Evolutionary conservation across 371 early-diverging fungal species (phyloP).

Genomic region (Dichotomocladium elegans): DNA sequence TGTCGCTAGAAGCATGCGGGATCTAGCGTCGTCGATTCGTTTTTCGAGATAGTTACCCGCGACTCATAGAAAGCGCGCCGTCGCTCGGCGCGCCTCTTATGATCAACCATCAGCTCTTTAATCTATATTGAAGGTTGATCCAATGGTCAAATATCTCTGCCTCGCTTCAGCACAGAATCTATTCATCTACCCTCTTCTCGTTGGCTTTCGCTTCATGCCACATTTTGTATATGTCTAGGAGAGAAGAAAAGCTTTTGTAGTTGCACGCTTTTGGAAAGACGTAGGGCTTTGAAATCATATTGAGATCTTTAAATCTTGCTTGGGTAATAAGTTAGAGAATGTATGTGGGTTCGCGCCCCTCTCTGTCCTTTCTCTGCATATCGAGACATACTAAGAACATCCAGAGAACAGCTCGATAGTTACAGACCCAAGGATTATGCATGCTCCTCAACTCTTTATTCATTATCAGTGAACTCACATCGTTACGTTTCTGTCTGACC

Average conservation of each 20-base stretch:
- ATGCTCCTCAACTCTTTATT: too few relatives aligned
- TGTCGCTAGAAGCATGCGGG: neutral
- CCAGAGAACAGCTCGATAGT: neutral
- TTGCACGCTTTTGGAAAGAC: too few relatives aligned
- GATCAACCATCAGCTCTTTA: conserved; percentile 52
- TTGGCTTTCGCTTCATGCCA: conserved; percentile 32
- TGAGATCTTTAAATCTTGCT: too few relatives aligned
- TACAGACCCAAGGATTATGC: too few relatives aligned
- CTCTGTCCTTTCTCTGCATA: too few relatives aligned
- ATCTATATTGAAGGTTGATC: conserved; percentile 22
- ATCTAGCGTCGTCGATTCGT: neutral
- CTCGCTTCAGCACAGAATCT: neutral
- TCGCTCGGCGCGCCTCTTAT: conserved; percentile 53
- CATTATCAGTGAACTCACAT: too few relatives aligned
- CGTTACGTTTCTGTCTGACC: too few relatives aligned
- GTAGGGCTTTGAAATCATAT: too few relatives aligned
- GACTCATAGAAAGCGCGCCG: conserved; percentile 59
- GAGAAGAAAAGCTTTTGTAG: neutral
- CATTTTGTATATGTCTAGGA: neutral
- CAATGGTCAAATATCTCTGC: neutral
- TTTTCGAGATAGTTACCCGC: conserved; percentile 24
- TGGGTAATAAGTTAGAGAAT: neutral
- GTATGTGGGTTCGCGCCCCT: too few relatives aligned
- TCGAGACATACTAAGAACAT: too few relatives aligned
- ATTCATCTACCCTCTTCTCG: conserved; percentile 35